A percentile compares a stretch with the other conserved stretches of the same genome.
Conservation (phyloP, 2,329 filamentous ascomycete genomes). For the Ophiostoma sp. region DNA sequence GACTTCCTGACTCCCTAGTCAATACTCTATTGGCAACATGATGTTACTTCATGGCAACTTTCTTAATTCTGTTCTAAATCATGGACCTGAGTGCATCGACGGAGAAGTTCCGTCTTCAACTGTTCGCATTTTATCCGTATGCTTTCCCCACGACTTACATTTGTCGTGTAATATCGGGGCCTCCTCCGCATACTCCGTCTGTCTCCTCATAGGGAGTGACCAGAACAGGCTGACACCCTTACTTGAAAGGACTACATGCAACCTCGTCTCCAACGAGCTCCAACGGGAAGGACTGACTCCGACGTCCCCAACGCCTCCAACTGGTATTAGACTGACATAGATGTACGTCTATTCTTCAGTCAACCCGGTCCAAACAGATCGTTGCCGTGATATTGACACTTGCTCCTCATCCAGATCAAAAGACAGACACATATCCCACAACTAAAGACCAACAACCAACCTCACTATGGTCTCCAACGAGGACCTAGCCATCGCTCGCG, state of each 20-base stretch:
- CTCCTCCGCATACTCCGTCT: neutral
- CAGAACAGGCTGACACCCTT: neutral
- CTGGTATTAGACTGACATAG: neutral
- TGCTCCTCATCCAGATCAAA: too few relatives aligned
- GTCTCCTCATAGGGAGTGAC: neutral
- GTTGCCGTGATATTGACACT: neutral
- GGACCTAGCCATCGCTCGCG: neutral
- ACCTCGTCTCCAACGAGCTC: neutral
- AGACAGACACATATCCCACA: neutral
- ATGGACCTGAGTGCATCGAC: neutral
- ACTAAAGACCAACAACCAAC: neutral
- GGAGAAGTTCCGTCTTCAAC: neutral
- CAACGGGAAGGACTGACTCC: neutral
- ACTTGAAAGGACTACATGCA: neutral
- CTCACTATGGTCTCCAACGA: neutral
- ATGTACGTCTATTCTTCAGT: neutral
- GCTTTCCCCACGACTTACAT: neutral
- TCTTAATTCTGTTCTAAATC: neutral
- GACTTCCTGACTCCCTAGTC: neutral
- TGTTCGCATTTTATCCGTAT: neutral
- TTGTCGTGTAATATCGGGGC: neutral
- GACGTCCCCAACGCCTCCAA: neutral
- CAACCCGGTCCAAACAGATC: neutral
- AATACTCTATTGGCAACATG: neutral
- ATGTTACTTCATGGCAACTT: neutral